These are phyloP conservation scores for Dalbergia oliveri DNA, from an alignment of 306 rosid genomes.

Conservation along the genomic window DNA sequence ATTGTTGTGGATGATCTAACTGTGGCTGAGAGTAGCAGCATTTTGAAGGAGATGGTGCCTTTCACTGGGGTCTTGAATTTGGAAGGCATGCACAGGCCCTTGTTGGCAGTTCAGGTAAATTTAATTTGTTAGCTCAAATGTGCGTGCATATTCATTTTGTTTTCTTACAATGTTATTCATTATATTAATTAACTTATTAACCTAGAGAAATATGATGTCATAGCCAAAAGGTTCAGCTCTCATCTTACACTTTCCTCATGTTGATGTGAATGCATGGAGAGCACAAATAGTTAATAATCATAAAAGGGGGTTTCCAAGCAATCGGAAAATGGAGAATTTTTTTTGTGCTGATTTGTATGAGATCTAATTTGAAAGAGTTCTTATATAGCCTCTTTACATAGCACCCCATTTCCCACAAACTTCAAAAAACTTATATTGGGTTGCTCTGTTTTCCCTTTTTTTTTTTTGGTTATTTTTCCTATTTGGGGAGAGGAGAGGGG, in stretches of 20 bases:
- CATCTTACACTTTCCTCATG: not conserved
- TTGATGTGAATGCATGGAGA: not conserved
- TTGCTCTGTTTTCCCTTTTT: no score
- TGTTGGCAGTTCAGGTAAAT: conserved; percentile 84
- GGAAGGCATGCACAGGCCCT: conserved; percentile 86
- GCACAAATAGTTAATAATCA: not conserved
- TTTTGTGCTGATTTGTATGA: not conserved
- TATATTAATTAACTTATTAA: no score
- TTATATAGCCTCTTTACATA: not conserved
- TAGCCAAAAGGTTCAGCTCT: not conserved
- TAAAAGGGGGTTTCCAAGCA: not conserved
- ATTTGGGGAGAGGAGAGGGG: no score
- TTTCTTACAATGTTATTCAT: no score
- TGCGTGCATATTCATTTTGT: conserved; percentile 30
- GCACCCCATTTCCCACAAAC: not conserved
- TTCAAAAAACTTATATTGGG: no score
- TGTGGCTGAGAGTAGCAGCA: conserved; percentile 62
- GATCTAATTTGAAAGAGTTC: not conserved
- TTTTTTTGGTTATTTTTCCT: no score
- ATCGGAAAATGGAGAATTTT: not conserved
- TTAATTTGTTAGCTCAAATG: not conserved
- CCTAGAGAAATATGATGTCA: not conserved
- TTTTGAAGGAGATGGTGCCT: conserved; percentile 75
- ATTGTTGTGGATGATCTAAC: conserved; percentile 66
- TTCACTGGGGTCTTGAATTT: conserved; percentile 72